Conservation (phyloP, 192 early-diverging fungal genomes). For the Coemansia sp. region DNA sequence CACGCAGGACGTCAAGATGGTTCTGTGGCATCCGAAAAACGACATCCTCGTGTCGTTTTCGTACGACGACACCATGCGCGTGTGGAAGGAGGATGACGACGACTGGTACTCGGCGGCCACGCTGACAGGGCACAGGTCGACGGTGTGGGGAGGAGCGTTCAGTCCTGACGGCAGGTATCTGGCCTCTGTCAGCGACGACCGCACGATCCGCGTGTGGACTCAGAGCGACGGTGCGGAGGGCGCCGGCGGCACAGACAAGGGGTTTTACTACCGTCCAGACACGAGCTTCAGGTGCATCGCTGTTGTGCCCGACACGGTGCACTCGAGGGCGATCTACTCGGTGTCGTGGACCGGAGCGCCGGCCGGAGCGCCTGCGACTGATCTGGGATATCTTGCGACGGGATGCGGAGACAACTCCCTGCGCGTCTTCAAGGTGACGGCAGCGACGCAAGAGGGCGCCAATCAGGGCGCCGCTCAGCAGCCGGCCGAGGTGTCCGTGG, state of each 20-base stretch:
- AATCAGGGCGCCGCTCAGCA: not conserved
- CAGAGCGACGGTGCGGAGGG: conserved; percentile 23
- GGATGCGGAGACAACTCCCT: conserved; percentile 81
- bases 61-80: conserved; percentile 92
- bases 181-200: conserved; percentile 86
- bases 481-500: conserved; percentile 10
- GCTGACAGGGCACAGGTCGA: conserved; percentile 79
- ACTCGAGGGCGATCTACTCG: conserved; percentile 85
- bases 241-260: conserved; percentile 52
- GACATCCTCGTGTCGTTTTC: conserved; percentile 82
- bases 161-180: conserved; percentile 60
- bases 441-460: not conserved
- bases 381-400: conserved; percentile 71
- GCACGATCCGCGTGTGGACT: conserved; percentile 78
- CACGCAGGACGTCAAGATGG: conserved; percentile 93
- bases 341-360: conserved; percentile 71
- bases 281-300: conserved; percentile 68
- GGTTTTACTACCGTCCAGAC: conserved; percentile 55
- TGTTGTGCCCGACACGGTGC: conserved; percentile 61
- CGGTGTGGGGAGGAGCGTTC: conserved; percentile 94
- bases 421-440: conserved; percentile 56
- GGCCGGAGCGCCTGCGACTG: conserved; percentile 4
- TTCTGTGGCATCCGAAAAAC: conserved; percentile 84
- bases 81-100: conserved; percentile 94
- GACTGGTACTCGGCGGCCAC: conserved; percentile 94